Evolutionary conservation across 108 stramenopile species (phyloP).

Genomic region (Ochromonas danica): DNA sequence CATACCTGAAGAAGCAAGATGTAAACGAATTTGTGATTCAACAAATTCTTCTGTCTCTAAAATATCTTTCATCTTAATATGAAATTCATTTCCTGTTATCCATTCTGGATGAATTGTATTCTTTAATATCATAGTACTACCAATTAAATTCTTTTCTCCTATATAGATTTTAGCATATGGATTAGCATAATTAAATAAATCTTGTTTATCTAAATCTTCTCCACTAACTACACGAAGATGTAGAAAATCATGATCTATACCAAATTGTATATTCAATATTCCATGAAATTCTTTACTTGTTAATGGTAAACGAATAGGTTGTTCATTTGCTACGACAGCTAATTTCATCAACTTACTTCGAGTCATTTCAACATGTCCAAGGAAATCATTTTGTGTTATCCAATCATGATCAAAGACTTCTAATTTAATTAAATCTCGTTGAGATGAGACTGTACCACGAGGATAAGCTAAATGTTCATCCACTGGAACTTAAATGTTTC

Average conservation of each 20-base stretch:
- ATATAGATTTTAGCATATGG: background rate
- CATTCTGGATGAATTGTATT: background rate
- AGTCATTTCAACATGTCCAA: conserved; percentile 17
- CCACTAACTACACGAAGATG: background rate
- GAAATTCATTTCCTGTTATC: background rate
- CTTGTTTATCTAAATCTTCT: conserved; percentile 23
- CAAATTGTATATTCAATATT: background rate
- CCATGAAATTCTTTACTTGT: background rate
- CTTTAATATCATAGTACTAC: background rate
- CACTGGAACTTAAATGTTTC: background rate
- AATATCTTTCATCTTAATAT: background rate
- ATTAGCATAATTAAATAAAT: background rate
- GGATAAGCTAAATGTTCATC: background rate
- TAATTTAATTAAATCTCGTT: background rate
- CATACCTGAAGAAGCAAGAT: too few relatives aligned
- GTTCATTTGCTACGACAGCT: conserved; percentile 8
- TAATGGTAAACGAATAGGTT: conserved; percentile 10
- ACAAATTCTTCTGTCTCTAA: background rate
- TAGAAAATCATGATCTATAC: background rate
- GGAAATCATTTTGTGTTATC: background rate
- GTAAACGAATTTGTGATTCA: too few relatives aligned
- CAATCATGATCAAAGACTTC: conserved; percentile 32
- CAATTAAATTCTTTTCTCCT: background rate
- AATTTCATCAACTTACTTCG: conserved; percentile 20
- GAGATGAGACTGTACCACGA: too few relatives aligned